Base-by-base conservation (phyloP, 768 basidiomycete genomes). In the Naganishia vaughanmartiniae region DNA sequence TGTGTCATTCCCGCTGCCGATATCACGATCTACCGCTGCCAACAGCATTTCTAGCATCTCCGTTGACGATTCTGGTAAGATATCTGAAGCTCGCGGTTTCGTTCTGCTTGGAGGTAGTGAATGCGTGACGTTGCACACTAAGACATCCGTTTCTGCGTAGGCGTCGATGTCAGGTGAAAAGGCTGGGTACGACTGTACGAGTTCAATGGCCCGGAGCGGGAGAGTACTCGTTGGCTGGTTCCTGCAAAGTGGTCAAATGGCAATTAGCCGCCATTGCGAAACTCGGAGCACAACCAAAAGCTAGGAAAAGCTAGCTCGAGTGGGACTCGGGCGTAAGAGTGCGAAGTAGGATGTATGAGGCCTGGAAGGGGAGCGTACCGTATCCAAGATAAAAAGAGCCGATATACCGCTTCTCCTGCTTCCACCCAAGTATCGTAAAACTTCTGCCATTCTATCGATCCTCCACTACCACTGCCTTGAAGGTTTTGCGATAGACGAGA, bases 361-460 rank as follows among this genome's bases (percentile, higher is more conserved):
- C 34, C 34, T 36, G 34, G 12, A 60, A 28, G 17, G 21, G 34
- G 39, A 2, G 24, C 60, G 39, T 63, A 63, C 60, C 60, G 39
- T 15, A 63, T 63, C 60, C 60, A 63, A 12, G 39, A 36, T 11
- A 42, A 24, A n/a, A 63, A 63, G 6, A 63, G 33, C 26, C 42
- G 36, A 63, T 63, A 63, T 26, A 63, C 39, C 26, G 39, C 60
- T 9, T 63, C 60, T 30, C 42, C 42, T 42, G 60, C 60, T 11
- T 45, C 24, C 24, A 26, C 39, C 60, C 60, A 63, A 2, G 42
- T 21, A 15, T 15, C 26, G 42, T 63, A 63, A 26, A 63, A 36
- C 60, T 7, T 46, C 24, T 45, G 24, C 60, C 60, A 63, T 4
- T 12, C 26, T 4, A 51, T 21, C 24, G 17, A 2, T 4, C 24